Conservation (phyloP, 192 early-diverging fungal genomes). For the Phlyctochytrium planicorne region DNA sequence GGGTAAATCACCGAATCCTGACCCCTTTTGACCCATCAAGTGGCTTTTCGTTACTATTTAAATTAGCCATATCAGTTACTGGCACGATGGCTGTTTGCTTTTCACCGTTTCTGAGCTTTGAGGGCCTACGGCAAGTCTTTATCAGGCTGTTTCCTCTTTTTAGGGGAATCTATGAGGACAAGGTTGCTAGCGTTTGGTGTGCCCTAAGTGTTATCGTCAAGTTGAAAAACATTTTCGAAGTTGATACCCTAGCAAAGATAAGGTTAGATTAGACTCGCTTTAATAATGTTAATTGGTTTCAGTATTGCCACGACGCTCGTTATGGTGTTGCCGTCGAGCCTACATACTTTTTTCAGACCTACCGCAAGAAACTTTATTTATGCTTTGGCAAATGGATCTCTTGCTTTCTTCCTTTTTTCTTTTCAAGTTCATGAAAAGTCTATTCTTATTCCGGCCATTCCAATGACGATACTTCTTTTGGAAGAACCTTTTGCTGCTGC, state of each 20-base stretch:
- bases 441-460: slow-evolving; percentile 81
- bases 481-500: slow-evolving; percentile 63
- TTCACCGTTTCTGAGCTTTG: slow-evolving; percentile 65
- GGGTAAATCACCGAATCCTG: slow-evolving; percentile 33
- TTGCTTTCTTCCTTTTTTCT: slow-evolving; percentile 94
- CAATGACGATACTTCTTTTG: slow-evolving; percentile 70
- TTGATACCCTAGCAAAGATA: slow-evolving; percentile 61
- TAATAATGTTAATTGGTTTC: background rate
- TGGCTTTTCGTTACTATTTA: slow-evolving; percentile 55
- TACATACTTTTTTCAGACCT: slow-evolving; percentile 65
- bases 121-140: slow-evolving; percentile 70
- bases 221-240: slow-evolving; percentile 64
- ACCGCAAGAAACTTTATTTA: slow-evolving; percentile 60
- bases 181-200: slow-evolving; percentile 98
- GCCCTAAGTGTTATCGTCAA: slow-evolving; percentile 84
- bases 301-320: slow-evolving; percentile 68
- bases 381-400: slow-evolving; percentile 68
- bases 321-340: slow-evolving; percentile 69
- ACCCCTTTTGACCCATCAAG: slow-evolving; percentile 2
- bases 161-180: slow-evolving; percentile 96
- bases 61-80: slow-evolving; percentile 73
- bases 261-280: slow-evolving; percentile 47
- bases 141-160: slow-evolving; percentile 87
- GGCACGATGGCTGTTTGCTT: slow-evolving; percentile 68
- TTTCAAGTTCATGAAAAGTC: slow-evolving; percentile 99